Conservation (phyloP, 2,329 filamentous ascomycete species). For the Sporothrix humicola region DNA sequence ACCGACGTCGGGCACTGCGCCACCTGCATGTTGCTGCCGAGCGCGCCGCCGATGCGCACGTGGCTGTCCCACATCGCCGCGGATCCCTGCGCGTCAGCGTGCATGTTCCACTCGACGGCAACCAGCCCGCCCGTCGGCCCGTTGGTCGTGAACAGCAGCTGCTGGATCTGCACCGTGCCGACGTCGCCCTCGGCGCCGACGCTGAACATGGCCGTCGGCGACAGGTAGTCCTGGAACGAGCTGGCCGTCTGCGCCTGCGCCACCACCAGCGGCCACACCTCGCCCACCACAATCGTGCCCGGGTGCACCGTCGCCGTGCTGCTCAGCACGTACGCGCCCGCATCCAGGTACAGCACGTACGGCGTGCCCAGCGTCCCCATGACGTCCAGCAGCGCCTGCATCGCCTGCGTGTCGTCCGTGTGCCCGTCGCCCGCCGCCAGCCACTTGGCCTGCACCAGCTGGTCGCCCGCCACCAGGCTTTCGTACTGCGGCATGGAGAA, state of each 20-base stretch:
- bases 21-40: constrained; percentile 68
- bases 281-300: no score
- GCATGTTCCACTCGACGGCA: constrained; percentile 74
- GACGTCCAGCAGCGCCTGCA: no score
- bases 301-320: no score
- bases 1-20: constrained; percentile 58
- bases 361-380: no score
- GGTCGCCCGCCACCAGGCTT: no score
- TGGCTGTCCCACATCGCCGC: constrained; percentile 71
- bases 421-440: no score
- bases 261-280: no score
- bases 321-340: no score
- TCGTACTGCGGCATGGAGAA: no score
- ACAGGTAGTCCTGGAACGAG: not conserved
- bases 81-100: constrained; percentile 53
- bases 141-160: constrained; percentile 69
- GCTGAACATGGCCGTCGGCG: constrained; percentile 56
- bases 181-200: constrained; percentile 65
- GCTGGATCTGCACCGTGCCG: constrained; percentile 70
- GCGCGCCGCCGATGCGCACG: constrained; percentile 71
- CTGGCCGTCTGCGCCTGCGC: not conserved
- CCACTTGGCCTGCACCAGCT: no score
- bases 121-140: constrained; percentile 71
- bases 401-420: no score
- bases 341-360: no score